phyloP scores from a whole-genome alignment of 1,284 basidiomycete genomes.

The Cryptococcus sp. region DNA sequence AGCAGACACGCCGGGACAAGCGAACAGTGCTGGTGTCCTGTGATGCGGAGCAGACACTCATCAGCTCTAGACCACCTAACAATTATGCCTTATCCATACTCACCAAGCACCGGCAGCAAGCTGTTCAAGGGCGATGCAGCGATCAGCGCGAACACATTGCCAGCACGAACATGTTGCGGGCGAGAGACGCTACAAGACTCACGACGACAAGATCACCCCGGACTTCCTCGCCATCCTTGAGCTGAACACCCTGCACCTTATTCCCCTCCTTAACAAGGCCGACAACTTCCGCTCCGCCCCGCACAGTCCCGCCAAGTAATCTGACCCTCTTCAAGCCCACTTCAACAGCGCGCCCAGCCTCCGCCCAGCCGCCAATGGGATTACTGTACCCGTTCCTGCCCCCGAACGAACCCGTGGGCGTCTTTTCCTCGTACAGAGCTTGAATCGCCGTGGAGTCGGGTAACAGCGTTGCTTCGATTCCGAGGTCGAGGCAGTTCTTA shows the following conservation, averaged over 20 bases:
- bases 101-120: constrained; percentile 51
- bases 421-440: constrained; percentile 15
- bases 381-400: constrained; percentile 67
- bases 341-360: constrained; percentile 68
- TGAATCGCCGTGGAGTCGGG: constrained; percentile 27
- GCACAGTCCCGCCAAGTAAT: constrained; percentile 63
- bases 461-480: constrained; percentile 31
- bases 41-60: background rate
- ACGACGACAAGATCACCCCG: constrained; percentile 46
- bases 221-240: constrained; percentile 61
- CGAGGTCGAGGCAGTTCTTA: constrained; percentile 33
- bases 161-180: background rate
- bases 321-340: constrained; percentile 64
- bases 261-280: constrained; percentile 45
- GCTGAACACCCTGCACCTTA: constrained; percentile 64
- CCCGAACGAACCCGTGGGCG: constrained; percentile 35
- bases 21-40: constrained; percentile 77
- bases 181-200: constrained; percentile 6
- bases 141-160: background rate
- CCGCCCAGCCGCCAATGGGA: constrained; percentile 79
- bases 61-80: background rate
- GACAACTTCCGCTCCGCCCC: constrained; percentile 64
- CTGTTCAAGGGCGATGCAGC: constrained; percentile 5
- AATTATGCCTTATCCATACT: background rate
- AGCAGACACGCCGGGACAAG: constrained; percentile 55